phyloP scores from a whole-genome alignment of 1,139 yeast genomes.

The Pichia sp. region DNA sequence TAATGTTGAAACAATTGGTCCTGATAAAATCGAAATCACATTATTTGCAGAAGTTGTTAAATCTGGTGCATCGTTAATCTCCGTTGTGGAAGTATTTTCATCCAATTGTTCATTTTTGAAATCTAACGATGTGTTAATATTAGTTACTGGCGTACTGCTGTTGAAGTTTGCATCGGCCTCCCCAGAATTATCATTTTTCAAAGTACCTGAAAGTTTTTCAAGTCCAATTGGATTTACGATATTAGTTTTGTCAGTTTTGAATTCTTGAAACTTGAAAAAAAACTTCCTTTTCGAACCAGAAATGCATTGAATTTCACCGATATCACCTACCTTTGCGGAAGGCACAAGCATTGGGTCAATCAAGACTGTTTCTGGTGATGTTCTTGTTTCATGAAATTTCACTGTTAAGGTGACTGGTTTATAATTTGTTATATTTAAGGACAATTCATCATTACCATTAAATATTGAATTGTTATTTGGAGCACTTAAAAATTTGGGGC shows the following conservation, averaged over 20 bases:
- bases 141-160: not conserved
- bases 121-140: not conserved
- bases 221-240: not conserved
- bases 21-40: conserved; percentile 48
- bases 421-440: not conserved
- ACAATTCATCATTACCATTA: not conserved
- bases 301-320: conserved; percentile 54
- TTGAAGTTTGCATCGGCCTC: not conserved
- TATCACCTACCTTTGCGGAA: conserved; percentile 61
- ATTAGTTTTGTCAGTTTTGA: conserved; percentile 6
- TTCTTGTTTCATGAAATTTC: conserved; percentile 69
- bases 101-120: not conserved
- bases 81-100: not conserved
- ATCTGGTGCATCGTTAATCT: not conserved
- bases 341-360: conserved; percentile 55
- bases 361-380: conserved; percentile 53
- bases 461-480: not conserved
- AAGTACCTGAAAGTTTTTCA: no score
- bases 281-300: conserved; percentile 33
- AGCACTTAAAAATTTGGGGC: not conserved
- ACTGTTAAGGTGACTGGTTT: conserved; percentile 46
- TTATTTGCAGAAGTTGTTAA: conserved; percentile 2
- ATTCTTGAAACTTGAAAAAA: conserved; percentile 38
- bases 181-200: no score
- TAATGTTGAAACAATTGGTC: conserved; percentile 53